These are phyloP conservation scores for Biscutella laevigata DNA, from an alignment of 441 rosid genomes.

Conservation along the genomic window DNA sequence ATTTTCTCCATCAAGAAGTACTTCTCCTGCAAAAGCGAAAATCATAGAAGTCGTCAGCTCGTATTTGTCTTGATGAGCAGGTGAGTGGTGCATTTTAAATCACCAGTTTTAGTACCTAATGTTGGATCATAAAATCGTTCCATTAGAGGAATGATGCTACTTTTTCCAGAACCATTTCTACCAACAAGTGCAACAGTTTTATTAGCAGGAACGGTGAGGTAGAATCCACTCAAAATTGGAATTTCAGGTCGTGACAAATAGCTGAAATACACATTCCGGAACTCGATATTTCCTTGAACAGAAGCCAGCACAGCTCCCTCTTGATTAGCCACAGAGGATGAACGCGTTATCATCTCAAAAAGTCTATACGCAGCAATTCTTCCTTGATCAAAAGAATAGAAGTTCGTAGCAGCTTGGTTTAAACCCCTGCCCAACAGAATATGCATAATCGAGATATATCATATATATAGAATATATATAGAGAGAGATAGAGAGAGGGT, in stretches of 20 bases:
- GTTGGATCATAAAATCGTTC: slow-evolving; percentile 98
- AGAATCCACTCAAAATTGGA: slow-evolving; percentile 92
- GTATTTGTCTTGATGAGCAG: neutral
- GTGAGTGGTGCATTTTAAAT: slow-evolving; percentile 4
- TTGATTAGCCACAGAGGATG: slow-evolving; percentile 60
- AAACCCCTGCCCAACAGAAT: slow-evolving; percentile 56
- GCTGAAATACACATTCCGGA: slow-evolving; percentile 94
- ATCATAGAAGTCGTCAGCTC: slow-evolving; percentile 18
- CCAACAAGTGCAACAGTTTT: slow-evolving; percentile 97
- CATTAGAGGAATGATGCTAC: slow-evolving; percentile 94
- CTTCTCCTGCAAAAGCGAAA: slow-evolving; percentile 70
- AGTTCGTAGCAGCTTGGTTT: slow-evolving; percentile 97
- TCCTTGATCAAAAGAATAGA: slow-evolving; percentile 98
- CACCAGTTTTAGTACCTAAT: slow-evolving; percentile 46
- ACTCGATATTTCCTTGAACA: slow-evolving; percentile 91
- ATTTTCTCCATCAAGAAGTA: slow-evolving; percentile 92
- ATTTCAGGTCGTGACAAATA: slow-evolving; percentile 95
- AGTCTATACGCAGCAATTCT: slow-evolving; percentile 94
- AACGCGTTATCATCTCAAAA: slow-evolving; percentile 95
- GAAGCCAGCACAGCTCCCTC: slow-evolving; percentile 54
- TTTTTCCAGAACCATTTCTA: slow-evolving; percentile 96
- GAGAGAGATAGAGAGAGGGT: no score
- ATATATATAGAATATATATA: neutral
- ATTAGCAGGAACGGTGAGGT: slow-evolving; percentile 92
- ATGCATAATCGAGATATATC: slow-evolving; percentile 21